Evolutionary conservation across 768 basidiomycete species (phyloP).

Genomic region (Wakefieldia striispora): DNA sequence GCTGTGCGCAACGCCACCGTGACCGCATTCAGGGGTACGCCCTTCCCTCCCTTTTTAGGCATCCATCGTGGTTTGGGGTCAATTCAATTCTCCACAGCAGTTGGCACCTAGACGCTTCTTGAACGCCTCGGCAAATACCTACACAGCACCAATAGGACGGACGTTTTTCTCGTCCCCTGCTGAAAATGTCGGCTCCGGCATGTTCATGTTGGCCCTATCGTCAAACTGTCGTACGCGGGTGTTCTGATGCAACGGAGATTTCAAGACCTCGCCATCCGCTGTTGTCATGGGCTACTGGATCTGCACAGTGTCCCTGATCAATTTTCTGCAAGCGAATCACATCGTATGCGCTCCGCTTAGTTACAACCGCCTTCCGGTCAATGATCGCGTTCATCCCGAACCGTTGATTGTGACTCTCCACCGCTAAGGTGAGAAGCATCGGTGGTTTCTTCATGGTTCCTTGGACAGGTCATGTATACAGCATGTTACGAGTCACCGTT

Average conservation of each 20-base stretch:
- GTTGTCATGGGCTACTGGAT: slow-evolving; percentile 2
- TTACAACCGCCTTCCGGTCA: slow-evolving; percentile 8
- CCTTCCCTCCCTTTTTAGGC: slow-evolving; percentile 13
- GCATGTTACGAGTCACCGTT: slow-evolving; percentile 1
- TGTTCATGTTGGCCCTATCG: not conserved
- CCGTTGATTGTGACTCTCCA: not conserved
- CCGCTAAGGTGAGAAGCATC: slow-evolving; percentile 12
- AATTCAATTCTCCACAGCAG: not conserved
- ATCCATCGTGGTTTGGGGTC: slow-evolving; percentile 6
- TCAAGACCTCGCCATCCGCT: slow-evolving; percentile 3
- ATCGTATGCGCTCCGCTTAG: not conserved
- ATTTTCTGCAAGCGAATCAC: not conserved
- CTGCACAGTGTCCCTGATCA: not conserved
- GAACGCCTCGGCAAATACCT: not conserved
- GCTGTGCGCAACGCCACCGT: slow-evolving; percentile 13
- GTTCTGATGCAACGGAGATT: slow-evolving; percentile 2
- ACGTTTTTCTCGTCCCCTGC: not conserved
- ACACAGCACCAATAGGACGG: not conserved
- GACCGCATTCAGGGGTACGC: too few species aligned
- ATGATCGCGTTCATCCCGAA: not conserved
- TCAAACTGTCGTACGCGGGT: not conserved
- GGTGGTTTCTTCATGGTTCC: slow-evolving; percentile 12
- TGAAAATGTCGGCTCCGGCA: not conserved
- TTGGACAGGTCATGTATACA: slow-evolving; percentile 8
- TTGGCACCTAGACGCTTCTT: not conserved